A percentile compares a stretch with the other conserved stretches of the same genome.
Conservation (phyloP, 768 basidiomycete species). For the Rhizopogon sp. region DNA sequence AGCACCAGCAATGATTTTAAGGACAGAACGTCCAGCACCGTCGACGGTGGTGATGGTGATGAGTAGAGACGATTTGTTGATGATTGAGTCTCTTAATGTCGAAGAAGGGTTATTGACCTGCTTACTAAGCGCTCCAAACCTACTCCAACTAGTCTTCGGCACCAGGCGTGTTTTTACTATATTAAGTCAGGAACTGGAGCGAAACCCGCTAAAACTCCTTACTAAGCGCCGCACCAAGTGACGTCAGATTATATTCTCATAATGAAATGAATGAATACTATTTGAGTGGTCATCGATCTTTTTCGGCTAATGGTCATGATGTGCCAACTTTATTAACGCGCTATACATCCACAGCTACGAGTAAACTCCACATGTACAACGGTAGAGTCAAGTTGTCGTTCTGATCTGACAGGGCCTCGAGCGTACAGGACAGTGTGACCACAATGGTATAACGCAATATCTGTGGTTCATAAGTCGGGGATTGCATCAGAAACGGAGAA, state of each 20-base stretch:
- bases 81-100: neutral
- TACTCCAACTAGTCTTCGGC: too few relatives aligned
- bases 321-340: neutral
- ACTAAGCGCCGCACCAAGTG: too few relatives aligned
- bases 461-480: conserved; percentile 36
- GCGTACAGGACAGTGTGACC: conserved; percentile 57
- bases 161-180: too few relatives aligned
- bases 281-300: too few relatives aligned
- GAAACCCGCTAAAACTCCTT: too few relatives aligned
- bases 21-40: neutral
- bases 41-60: neutral
- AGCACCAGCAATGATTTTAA: neutral
- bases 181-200: too few relatives aligned
- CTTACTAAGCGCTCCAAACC: neutral
- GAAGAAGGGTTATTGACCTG: conserved; percentile 2
- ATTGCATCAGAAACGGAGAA: conserved; percentile 8
- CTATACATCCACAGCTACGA: conserved; percentile 52
- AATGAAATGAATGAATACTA: too few relatives aligned
- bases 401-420: conserved; percentile 92
- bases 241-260: too few relatives aligned
- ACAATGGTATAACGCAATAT: conserved; percentile 60
- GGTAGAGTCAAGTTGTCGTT: conserved; percentile 97
- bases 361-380: conserved; percentile 91
- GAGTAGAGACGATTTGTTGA: neutral
- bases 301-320: neutral